Evolutionary conservation across 2,329 filamentous ascomycete genomes (phyloP).

Genomic region (Fusarium pseudocircinatum): DNA sequence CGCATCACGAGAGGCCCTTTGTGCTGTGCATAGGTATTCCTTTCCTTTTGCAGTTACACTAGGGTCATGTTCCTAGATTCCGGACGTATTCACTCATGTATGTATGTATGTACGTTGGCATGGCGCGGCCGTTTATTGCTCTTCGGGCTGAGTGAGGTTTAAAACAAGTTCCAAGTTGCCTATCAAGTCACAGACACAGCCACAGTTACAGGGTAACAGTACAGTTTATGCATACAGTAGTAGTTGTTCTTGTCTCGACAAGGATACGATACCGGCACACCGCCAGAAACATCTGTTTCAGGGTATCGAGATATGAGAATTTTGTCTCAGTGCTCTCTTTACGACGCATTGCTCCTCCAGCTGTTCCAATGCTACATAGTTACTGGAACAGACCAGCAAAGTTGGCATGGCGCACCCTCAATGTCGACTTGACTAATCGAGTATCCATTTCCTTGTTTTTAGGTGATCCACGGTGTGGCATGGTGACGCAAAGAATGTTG

Average conservation of each 20-base stretch:
- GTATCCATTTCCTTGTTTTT: neutral
- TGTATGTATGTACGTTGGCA: neutral
- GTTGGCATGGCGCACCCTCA: neutral
- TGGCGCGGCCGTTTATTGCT: neutral
- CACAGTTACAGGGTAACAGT: conserved; percentile 19
- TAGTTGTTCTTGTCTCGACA: conserved; percentile 2
- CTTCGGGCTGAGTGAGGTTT: neutral
- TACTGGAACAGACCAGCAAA: conserved; percentile 3
- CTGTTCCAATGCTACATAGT: neutral
- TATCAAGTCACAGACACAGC: neutral
- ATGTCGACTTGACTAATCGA: neutral
- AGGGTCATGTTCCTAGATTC: conserved; percentile 19
- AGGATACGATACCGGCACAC: conserved; percentile 27
- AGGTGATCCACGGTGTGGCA: neutral
- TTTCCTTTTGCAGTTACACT: conserved; percentile 1
- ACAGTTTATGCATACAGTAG: neutral
- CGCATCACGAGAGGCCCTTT: conserved; percentile 28
- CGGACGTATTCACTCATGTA: neutral
- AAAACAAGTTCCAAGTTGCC: neutral
- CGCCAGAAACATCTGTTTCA: conserved; percentile 37
- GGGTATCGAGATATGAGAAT: conserved; percentile 25
- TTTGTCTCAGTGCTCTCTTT: neutral
- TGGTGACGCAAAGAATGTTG: neutral
- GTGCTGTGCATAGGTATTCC: neutral
- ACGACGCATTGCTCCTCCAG: neutral